Base-by-base conservation (phyloP, 768 basidiomycete species). In the Paxillus ammoniavirescens region DNA sequence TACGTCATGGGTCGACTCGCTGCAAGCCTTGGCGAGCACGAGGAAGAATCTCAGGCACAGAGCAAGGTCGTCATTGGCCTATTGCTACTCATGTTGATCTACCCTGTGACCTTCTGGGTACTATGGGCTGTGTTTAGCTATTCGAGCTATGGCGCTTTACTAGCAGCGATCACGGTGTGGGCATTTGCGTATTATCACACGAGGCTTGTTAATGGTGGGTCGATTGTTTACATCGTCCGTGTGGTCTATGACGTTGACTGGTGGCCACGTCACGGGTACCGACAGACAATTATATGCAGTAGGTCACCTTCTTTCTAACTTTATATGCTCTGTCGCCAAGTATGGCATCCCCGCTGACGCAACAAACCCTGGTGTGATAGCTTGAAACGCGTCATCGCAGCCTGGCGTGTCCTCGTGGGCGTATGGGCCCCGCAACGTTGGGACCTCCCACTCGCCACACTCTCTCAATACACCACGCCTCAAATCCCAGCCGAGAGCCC, bases 401-500 rank as follows among this genome's bases (percentile, higher is more conserved):
- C 94, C n/a, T 99, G 96, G 94, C 86, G 93, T 50, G 85, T 97
- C n/a, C 81, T 99, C 13, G 82, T 98, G 58, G 97, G 95, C 7
- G 84, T 98, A 12, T 98, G 97, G 97, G 80, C 81, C 0, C 94
- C 95, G 5, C 85, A 82, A 66, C 76, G 73, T 42, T 91, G 87
- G 85, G 95, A 97, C 59, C 75, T 95, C 42, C 82, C 91, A 5
- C 68, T 89, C 23, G 65, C 81, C n/a, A 83, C 88, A 3, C 78
- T 96, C 47, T 76, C 84, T 13, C 84, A 81, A 52, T 92, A 91
- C 66, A 89, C 81, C 8, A 82, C 79, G 14, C 88, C 89, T 4
- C 70, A 70, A 15, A 73, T 76, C 10, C 90, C 89, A 1, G 80
- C 86, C 7, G 81, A 82, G 61, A 92, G 78, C 59, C 82, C 81